phyloP scores from a whole-genome alignment of 495 filamentous ascomycete species.

The Aspergillus haitiensis region DNA sequence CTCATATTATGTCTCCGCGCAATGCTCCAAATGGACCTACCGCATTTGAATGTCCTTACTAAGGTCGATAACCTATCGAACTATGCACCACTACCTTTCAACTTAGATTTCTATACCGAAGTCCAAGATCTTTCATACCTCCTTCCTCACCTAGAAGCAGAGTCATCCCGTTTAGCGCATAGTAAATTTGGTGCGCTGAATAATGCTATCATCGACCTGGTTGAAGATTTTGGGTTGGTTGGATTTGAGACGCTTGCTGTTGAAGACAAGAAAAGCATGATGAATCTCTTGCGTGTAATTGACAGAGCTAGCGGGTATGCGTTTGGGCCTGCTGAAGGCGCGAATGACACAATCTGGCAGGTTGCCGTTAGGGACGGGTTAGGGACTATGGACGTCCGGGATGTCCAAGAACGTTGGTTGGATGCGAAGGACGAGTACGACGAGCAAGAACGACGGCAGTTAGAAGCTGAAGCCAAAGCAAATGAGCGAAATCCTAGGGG shows the following conservation, averaged over 20 bases:
- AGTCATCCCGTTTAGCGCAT: constrained; percentile 56
- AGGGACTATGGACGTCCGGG: constrained; percentile 73
- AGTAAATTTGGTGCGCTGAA: constrained; percentile 81
- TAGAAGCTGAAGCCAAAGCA: constrained; percentile 60
- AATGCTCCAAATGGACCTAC: constrained; percentile 97
- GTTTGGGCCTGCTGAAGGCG: constrained; percentile 86
- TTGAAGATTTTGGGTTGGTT: constrained; percentile 86
- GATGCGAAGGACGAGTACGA: constrained; percentile 88
- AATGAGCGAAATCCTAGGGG: constrained; percentile 29
- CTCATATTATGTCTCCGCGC: constrained; percentile 87
- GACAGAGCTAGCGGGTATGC: constrained; percentile 91
- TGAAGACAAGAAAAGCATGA: constrained; percentile 95
- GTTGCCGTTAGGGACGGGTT: constrained; percentile 87
- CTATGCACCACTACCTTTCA: constrained; percentile 84
- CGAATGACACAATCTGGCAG: constrained; percentile 93
- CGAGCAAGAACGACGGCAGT: constrained; percentile 68
- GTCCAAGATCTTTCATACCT: constrained; percentile 91
- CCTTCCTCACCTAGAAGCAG: constrained; percentile 70
- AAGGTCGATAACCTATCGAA: constrained; percentile 90
- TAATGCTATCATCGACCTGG: constrained; percentile 77
- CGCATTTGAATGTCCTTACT: constrained; percentile 91
- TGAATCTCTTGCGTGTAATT: constrained; percentile 79
- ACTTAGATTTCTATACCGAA: constrained; percentile 94
- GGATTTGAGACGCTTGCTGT: constrained; percentile 92
- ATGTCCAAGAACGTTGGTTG: constrained; percentile 94